Conservation (phyloP, 306 rosid genomes). For the Datisca glomerata region DNA sequence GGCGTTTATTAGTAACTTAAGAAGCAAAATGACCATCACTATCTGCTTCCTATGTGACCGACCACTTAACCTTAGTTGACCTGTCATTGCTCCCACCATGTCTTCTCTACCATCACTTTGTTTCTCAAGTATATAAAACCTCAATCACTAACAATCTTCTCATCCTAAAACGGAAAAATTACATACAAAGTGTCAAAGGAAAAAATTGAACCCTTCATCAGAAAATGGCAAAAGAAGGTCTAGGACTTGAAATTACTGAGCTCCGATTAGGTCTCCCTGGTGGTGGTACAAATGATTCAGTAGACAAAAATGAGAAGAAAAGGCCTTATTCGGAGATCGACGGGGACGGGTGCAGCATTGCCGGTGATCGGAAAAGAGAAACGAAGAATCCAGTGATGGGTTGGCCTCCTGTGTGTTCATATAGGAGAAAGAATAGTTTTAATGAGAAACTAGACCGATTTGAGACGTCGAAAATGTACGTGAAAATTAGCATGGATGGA, state of each 20-base stretch:
- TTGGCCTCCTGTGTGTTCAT: conserved; percentile 95
- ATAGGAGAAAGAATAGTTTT: conserved; percentile 51
- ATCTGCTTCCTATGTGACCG: conserved; percentile 85
- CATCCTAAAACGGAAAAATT: not conserved
- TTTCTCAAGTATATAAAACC: conserved; percentile 10
- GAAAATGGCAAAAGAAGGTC: conserved; percentile 47
- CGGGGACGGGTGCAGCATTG: conserved; percentile 7
- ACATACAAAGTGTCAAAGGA: not conserved
- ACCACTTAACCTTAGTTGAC: conserved; percentile 56
- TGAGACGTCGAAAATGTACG: conserved; percentile 45
- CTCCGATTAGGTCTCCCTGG: conserved; percentile 67
- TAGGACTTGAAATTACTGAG: conserved; percentile 82
- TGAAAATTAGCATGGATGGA: conserved; percentile 92
- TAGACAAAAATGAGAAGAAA: conserved; percentile 60
- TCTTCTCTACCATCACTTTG: no score
- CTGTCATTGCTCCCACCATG: conserved; percentile 61
- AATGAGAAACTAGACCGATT: conserved; percentile 11
- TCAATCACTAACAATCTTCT: not conserved
- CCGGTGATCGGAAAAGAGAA: conserved; percentile 12
- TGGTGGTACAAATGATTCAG: conserved; percentile 7
- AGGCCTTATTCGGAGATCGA: conserved; percentile 50
- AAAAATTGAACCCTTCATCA: not conserved
- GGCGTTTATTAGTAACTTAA: conserved; percentile 30
- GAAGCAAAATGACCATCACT: conserved; percentile 47
- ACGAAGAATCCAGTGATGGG: conserved; percentile 50